Evolutionary conservation across 176 grass and related monocot species (phyloP), one percentile per base, ranked within the genome.

Genomic region (Hordeum marinum): DNA sequence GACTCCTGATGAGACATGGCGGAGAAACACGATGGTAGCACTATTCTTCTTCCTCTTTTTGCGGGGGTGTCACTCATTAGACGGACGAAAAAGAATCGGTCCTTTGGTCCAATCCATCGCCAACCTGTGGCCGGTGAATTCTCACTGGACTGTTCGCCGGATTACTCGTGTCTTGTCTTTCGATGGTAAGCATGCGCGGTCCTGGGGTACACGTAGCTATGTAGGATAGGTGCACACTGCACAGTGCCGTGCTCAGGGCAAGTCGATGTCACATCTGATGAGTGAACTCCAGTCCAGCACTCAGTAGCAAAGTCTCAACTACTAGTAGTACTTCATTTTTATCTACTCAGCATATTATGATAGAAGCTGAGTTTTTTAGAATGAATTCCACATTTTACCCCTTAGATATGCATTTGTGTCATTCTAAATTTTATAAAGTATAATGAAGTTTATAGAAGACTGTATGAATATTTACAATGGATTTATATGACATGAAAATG

Each of bases 251-350:
- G 34, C 46, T 50, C 13, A 41, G 26, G 80, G 48, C 48, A 58
- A 36, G 64, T 55, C 80, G 24, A 27, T 82, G 80, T 71, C 80
- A 71, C 57, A 29, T 71, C 65, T 37, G n/a, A 58, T 59, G 34
- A 24, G 31, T 12, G 21, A 82, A 24, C n/a, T 70, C 32, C 13
- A 27, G 46, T 65, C 63, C 6, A 17, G 1, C 27, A 29, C 27
- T 13, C 13, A 25, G 48, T 4, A 25, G 21, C 35, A 24, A 9
- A 25, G 39, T 14, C 61, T 14, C 61, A 29, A 7, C 25, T 60
- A 18, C 32, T 29, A 4, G 32, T 34, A 34, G 32, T 34, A 34
- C 32, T 34, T 34, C 3, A 34, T 34, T 34, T 34, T 34, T 34
- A 34, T 34, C 4, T 34, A 4, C 32, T 34, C 32, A 4, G 4